Evolutionary conservation across 2,329 filamentous ascomycete genomes (phyloP), one percentile per base, ranked within the genome.

Genomic region (Aspergillus thermomutatus): DNA sequence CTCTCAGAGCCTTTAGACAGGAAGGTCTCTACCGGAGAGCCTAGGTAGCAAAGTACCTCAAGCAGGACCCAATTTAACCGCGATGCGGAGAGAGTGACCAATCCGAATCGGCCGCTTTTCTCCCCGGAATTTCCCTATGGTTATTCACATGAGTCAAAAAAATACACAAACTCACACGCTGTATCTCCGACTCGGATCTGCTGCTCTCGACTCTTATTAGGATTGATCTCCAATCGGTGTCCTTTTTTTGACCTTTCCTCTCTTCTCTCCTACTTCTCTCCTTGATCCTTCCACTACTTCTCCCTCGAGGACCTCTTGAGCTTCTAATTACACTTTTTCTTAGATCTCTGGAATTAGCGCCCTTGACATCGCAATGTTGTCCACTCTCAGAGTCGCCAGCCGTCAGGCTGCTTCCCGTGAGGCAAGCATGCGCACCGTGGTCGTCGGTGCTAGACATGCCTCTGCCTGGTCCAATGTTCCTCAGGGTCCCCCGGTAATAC

Each of bases 381-480:
- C 78, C 64, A 77, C 77, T 59, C 65, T 78, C 53, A 72, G 76
- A 72, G 66, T 78, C 54, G 72, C 74, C 65, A 72, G 74, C 68
- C 76, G 75, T 51, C 70, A 69, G 62, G 71, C 72, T 69, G 73
- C 66, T 57, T 65, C 69, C 64, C 73, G 70, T 63, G 69, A 77
- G 64, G 70, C 72, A 59, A 69, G 67, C 63, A 57, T 74, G 66
- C 74, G 75, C 63, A 66, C 70, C 57, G 64, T 75, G 25, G 57
- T 74, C 56, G 67, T 72, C 57, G 79, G 79, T 65, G 74, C 80
- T 63, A 80, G 84, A 72, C 84, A 87, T 68, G 87, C 85, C 66
- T 96, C 92, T 60, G 90, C 89, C 66, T 97, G 93, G 92, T 86
- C 90, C 72, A 89, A 90, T 71, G 91, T 97, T 55, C 88, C 91